Evolutionary conservation across 2,329 filamentous ascomycete species (phyloP).

Genomic region (Ophiosphaerella narmari): DNA sequence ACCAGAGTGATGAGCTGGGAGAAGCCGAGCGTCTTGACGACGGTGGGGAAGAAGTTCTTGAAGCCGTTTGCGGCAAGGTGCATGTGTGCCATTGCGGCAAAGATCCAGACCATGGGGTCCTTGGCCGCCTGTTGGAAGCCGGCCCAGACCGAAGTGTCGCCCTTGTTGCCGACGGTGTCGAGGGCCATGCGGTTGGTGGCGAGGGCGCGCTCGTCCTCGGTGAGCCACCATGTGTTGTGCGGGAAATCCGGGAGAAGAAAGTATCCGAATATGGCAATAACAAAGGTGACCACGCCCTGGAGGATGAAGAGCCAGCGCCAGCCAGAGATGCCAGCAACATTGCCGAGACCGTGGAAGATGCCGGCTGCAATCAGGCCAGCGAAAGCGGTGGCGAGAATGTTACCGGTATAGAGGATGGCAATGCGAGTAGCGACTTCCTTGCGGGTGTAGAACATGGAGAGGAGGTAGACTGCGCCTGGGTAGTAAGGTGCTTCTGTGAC

Average conservation of each 20-base stretch:
- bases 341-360: constrained; percentile 32
- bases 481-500: constrained; percentile 49
- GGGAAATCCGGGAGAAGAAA: constrained; percentile 48
- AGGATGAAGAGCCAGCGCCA: constrained; percentile 40
- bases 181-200: constrained; percentile 44
- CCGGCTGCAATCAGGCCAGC: constrained; percentile 50
- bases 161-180: constrained; percentile 56
- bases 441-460: constrained; percentile 45
- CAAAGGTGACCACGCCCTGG: constrained; percentile 35
- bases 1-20: constrained; percentile 55
- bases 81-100: constrained; percentile 40
- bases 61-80: constrained; percentile 43
- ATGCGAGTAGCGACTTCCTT: constrained; percentile 54
- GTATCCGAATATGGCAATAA: constrained; percentile 44
- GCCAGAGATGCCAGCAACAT: constrained; percentile 25
- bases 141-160: constrained; percentile 51
- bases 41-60: constrained; percentile 54
- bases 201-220: constrained; percentile 50
- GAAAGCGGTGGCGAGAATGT: constrained; percentile 48
- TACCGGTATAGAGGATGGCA: constrained; percentile 53
- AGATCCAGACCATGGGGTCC: constrained; percentile 55
- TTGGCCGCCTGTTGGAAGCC: constrained; percentile 57
- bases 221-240: constrained; percentile 53
- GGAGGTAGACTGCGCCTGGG: constrained; percentile 44
- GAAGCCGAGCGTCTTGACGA: constrained; percentile 58